phyloP scores from a whole-genome alignment of 1,139 yeast genomes.

The Ogataea hybrid region DNA sequence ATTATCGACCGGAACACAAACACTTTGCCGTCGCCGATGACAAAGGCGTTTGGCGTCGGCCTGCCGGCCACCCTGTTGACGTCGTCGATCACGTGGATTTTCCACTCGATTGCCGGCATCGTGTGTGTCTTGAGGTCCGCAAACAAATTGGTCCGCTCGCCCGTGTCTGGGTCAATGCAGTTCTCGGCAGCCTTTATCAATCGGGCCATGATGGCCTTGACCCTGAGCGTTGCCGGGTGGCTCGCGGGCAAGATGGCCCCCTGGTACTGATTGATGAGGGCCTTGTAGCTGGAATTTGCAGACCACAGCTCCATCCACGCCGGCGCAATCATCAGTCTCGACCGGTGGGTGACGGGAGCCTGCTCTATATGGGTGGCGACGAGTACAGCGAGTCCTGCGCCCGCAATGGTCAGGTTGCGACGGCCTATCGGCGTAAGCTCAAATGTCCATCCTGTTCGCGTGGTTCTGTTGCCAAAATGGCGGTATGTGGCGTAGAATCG shows the following conservation, averaged over 20 bases:
- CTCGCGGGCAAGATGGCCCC: slow-evolving; percentile 46
- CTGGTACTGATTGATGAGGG: slow-evolving; percentile 51
- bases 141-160: slow-evolving; percentile 26
- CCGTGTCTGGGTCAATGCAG: slow-evolving; percentile 35
- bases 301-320: slow-evolving; percentile 60
- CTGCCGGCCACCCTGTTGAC: slow-evolving; percentile 37
- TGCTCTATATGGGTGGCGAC: slow-evolving; percentile 66
- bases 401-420: slow-evolving; percentile 19
- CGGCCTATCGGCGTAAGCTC: slow-evolving; percentile 15
- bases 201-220: slow-evolving; percentile 58
- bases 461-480: slow-evolving; percentile 23
- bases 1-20: slow-evolving; percentile 81
- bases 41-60: slow-evolving; percentile 90
- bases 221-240: slow-evolving; percentile 56
- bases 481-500: slow-evolving; percentile 22
- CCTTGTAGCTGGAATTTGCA: slow-evolving; percentile 69
- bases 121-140: slow-evolving; percentile 23
- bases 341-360: slow-evolving; percentile 81
- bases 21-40: slow-evolving; percentile 93
- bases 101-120: slow-evolving; percentile 57
- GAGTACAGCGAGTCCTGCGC: slow-evolving; percentile 38
- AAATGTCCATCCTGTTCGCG: slow-evolving; percentile 11
- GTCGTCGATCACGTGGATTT: slow-evolving; percentile 75
- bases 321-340: slow-evolving; percentile 72
- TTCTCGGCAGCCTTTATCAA: slow-evolving; percentile 58